These are phyloP conservation scores for Nissolia schottii DNA, from an alignment of 306 rosid species.

Conservation along the genomic window DNA sequence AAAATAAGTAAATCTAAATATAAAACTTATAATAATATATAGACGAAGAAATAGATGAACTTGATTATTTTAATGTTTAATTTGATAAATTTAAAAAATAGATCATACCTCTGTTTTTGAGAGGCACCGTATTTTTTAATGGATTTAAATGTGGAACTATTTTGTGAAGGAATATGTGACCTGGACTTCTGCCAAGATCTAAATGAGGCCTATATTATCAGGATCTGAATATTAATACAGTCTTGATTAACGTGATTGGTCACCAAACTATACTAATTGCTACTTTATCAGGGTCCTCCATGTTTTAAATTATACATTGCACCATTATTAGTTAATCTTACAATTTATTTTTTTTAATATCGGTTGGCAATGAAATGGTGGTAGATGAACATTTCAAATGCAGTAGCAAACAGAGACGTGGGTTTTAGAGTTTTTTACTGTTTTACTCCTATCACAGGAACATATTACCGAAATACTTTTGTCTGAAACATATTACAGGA, in stretches of 20 bases:
- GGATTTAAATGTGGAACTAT: not conserved
- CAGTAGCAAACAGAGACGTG: not conserved
- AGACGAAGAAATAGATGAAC: no score
- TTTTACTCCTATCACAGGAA: no score
- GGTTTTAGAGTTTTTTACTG: no score
- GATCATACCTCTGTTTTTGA: no score
- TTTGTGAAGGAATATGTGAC: not conserved
- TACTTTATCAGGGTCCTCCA: not conserved
- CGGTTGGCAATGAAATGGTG: not conserved
- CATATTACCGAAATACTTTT: no score
- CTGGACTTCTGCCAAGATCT: not conserved
- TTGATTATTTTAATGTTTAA: no score
- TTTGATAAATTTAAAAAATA: no score
- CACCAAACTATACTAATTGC: not conserved
- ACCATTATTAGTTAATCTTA: not conserved
- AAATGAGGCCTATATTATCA: not conserved
- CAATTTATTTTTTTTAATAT: not conserved
- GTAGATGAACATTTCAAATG: not conserved
- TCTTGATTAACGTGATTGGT: not conserved
- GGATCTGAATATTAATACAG: not conserved
- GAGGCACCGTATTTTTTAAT: no score
- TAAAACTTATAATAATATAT: no score
- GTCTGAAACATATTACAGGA: no score
- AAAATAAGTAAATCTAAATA: no score
- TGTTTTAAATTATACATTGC: not conserved